Base-by-base conservation (phyloP, 23 red algal species). In the Gracilaria vermiculophylla region DNA sequence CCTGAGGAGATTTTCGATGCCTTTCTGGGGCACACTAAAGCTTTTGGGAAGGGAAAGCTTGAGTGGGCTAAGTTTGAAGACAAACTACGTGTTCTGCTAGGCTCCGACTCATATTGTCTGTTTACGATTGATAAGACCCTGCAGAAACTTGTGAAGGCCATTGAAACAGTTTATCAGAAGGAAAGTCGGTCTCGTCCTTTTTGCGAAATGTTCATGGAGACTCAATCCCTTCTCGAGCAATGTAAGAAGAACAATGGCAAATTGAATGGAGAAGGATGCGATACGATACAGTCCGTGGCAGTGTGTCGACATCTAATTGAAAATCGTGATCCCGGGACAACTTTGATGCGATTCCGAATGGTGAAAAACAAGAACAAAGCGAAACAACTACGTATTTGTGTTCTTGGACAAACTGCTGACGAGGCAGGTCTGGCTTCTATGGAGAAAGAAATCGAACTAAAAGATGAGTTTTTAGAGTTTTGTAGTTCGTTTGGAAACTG, bases 81-180 rank as follows among this genome's bases (percentile, higher is more conserved):
- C 24, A 70, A 67, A 47, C 89, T 90, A 25, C 86, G 97, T 52
- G 82, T 80, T 32, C 43, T 99, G n/a, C 52, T 99, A 13, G 97
- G 97, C 27, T 57, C 97, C 45, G 91, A 90, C 11, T 94, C 90
- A 3, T 99, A 95, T 44, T 77, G 81, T 33, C 45, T 99, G 34
- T 94, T 93, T 56, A 95, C 93, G 0, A 71, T 99, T 40, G 97
- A 99, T 78, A 99, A 99, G 75, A 45, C 77, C 21, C 40, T 99
- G 32, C 57, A 78, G 41, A 92, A 92, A 50, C 58, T 94, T 39
- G 75, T 81, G 7, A 98, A 98, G 54, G 92, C 92, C 49, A 80
- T 94, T 6, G 61, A 52, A 55, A 48, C 79, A 17, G 81, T 78
- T 1, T 86, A 85, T 45, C 55, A 43, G 3, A 47, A 35, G 49